A percentile compares a stretch with the other conserved stretches of the same genome.
Conservation (phyloP, 345 rosid species). For the Excoecaria cochinchinensis region DNA sequence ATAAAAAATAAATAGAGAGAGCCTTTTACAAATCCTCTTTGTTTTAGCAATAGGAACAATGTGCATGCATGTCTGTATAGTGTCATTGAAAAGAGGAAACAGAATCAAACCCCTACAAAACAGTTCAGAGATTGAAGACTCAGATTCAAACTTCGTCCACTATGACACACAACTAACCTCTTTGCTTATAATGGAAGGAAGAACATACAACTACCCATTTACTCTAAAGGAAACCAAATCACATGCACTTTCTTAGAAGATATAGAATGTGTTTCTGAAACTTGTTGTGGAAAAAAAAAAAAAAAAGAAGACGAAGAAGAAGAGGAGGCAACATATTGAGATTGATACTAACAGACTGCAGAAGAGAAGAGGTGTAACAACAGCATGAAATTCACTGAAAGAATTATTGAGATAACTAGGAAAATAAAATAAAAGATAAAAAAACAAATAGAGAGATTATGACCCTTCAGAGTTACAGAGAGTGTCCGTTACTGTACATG, state of each 20-base stretch:
- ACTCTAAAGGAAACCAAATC: background rate
- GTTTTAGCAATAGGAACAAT: no score
- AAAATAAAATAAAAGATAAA: no score
- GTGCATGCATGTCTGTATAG: no score
- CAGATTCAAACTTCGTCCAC: background rate
- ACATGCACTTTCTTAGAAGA: background rate
- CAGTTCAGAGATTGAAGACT: background rate
- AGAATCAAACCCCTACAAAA: no score
- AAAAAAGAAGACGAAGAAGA: no score
- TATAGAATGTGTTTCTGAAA: background rate
- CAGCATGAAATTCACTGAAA: background rate
- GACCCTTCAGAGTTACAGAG: no score
- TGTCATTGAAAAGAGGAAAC: no score
- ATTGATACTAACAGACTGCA: background rate
- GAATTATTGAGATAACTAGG: background rate
- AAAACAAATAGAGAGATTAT: no score
- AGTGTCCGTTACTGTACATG: no score
- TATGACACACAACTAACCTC: background rate
- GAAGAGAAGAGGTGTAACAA: background rate
- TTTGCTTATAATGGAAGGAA: background rate
- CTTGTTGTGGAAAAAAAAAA: background rate
- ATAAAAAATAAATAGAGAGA: no score
- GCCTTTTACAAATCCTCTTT: no score
- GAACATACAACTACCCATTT: background rate
- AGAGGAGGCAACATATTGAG: background rate